Conservation (phyloP, 2,329 filamentous ascomycete genomes). For the Ophiocordyceps robertsii region DNA sequence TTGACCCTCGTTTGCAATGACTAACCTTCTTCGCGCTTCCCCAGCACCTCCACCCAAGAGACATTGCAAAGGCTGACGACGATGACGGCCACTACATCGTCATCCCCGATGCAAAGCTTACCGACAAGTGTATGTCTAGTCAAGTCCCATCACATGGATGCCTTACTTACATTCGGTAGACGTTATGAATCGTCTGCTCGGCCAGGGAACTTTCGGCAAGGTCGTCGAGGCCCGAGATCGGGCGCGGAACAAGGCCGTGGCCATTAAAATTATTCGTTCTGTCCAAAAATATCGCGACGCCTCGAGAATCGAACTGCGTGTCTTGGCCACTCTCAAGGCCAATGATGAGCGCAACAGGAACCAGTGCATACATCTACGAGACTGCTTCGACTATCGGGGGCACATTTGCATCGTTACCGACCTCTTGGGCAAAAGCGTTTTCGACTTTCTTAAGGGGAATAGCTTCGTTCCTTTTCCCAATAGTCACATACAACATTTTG, state of each 20-base stretch:
- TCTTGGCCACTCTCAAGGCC: slow-evolving; percentile 78
- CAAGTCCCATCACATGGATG: too few species aligned
- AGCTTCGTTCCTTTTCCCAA: slow-evolving; percentile 94
- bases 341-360: slow-evolving; percentile 91
- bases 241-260: slow-evolving; percentile 63
- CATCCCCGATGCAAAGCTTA: slow-evolving; percentile 70
- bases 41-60: slow-evolving; percentile 29
- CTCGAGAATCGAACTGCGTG: slow-evolving; percentile 83
- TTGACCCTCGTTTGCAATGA: background rate
- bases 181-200: slow-evolving; percentile 76
- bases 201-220: slow-evolving; percentile 96
- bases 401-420: slow-evolving; percentile 84
- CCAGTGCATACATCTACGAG: slow-evolving; percentile 88
- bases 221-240: slow-evolving; percentile 87
- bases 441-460: slow-evolving; percentile 95
- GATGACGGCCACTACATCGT: slow-evolving; percentile 97
- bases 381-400: slow-evolving; percentile 94
- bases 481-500: slow-evolving; percentile 96
- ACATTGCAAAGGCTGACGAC: slow-evolving; percentile 69
- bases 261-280: slow-evolving; percentile 95
- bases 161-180: slow-evolving; percentile 36
- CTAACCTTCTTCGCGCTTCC: background rate
- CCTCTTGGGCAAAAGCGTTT: slow-evolving; percentile 83
- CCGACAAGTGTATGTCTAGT: slow-evolving; percentile 68
- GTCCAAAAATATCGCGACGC: slow-evolving; percentile 98